Base-by-base conservation (phyloP, 345 rosid species). In the Euphorbia peplus region DNA sequence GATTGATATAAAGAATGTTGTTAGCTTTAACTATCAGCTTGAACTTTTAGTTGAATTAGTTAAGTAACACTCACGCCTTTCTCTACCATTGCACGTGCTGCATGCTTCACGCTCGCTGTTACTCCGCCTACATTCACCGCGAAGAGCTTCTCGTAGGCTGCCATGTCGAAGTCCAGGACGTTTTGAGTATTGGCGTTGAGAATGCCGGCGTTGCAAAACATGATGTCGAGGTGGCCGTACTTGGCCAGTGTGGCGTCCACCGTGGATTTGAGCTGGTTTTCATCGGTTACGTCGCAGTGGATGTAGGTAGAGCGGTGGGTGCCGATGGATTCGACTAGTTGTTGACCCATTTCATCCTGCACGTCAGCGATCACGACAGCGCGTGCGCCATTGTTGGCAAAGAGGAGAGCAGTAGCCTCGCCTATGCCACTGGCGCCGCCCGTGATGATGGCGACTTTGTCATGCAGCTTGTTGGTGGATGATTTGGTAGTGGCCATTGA, bases 121-220 rank as follows among this genome's bases (percentile, higher is more conserved):
- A 56, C 60, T 2, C 84, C 84, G 2, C 75, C 70, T 2, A 68
- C 81, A 29, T 81, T 81, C 52, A 83, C 42, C 0, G 73, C 75
- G 2, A 83, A 69, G 0, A 81, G n/a, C 3, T 51, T 28, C 47
- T 75, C 81, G 13, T 18, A 68, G 1, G 67, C 47, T 0, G 62
- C 44, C 3, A 71, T 25, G 66, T 81, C 81, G 1, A 77, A 44
- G 30, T 71, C 70, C 0, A 76, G 72, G 21, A 81, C 22, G 11
- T 68, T 72, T 60, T 83, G 87, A 39, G 1, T 4, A 55, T 47
- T 3, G 63, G 37, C 5, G 19, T 7, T 3, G 42, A 10, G 0
- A 52, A 1, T 7, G 64, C 84, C 84, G 0, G 83, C 87, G 24
- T 81, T 83, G 81, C 83, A 61, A 42, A 83, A 81, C 80, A 83